These are phyloP conservation scores for Coemansia sp. DNA, from an alignment of 192 early-diverging fungal species.

Conservation along the genomic window DNA sequence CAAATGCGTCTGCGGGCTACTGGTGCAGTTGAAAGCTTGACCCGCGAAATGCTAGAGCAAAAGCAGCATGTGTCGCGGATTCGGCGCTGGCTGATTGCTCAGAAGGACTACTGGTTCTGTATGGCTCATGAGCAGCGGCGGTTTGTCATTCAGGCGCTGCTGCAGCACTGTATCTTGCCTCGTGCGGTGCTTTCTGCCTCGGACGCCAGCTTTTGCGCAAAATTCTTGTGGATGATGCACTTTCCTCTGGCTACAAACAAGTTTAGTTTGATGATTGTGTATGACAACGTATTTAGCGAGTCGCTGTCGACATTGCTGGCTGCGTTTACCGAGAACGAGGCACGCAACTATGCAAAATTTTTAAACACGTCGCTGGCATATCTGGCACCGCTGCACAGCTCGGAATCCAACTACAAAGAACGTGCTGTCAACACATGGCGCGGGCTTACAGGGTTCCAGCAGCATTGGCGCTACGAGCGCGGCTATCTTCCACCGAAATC, in stretches of 20 bases:
- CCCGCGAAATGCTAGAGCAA: conserved; percentile 36
- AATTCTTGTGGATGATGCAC: conserved; percentile 50
- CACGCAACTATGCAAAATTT: conserved; percentile 43
- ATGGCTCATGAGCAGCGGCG: conserved; percentile 44
- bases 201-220: conserved; percentile 49
- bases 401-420: conserved; percentile 32
- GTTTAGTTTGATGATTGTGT: conserved; percentile 48
- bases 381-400: conserved; percentile 32
- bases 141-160: conserved; percentile 27
- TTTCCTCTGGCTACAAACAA: conserved; percentile 53
- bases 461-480: conserved; percentile 36
- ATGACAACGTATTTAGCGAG: conserved; percentile 38
- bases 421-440: conserved; percentile 44
- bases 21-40: conserved; percentile 25
- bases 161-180: conserved; percentile 47
- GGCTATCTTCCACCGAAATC: conserved; percentile 48
- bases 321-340: conserved; percentile 43
- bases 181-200: conserved; percentile 43
- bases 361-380: conserved; percentile 31
- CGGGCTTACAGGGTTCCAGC: conserved; percentile 39
- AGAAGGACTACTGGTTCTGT: conserved; percentile 54
- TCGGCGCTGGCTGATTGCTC: conserved; percentile 46
- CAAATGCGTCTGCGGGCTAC: conserved; percentile 28
- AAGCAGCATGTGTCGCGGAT: conserved; percentile 40
- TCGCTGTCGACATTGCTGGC: conserved; percentile 34